A percentile compares a stretch with the other conserved stretches of the same genome.
Evolutionary conservation across 2,329 filamentous ascomycete species (phyloP).

Genomic region (Lomentospora prolificans): DNA sequence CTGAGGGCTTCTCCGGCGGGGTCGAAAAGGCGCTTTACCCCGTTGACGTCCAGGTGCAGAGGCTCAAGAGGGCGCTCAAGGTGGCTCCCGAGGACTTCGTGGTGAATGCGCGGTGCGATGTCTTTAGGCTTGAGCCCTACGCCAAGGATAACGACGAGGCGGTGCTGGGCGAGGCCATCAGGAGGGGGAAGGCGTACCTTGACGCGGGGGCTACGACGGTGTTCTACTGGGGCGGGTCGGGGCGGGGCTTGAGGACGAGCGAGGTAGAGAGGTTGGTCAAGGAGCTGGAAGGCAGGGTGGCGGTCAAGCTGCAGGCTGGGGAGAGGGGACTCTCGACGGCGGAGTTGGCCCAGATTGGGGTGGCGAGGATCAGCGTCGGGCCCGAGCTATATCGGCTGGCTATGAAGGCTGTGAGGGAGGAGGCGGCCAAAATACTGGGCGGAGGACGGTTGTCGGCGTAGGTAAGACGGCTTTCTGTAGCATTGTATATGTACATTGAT

Average conservation of each 20-base stretch:
- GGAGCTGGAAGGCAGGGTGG: slow-evolving; percentile 38
- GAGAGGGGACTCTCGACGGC: slow-evolving; percentile 29
- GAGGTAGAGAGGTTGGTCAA: slow-evolving; percentile 37
- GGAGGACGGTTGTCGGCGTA: slow-evolving; percentile 12
- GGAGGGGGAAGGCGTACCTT: slow-evolving; percentile 45
- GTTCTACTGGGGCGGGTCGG: slow-evolving; percentile 50
- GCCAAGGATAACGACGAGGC: slow-evolving; percentile 20
- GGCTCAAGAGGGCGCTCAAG: slow-evolving; percentile 32
- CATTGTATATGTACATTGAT: neutral
- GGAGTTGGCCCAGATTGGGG: slow-evolving; percentile 37
- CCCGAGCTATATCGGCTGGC: slow-evolving; percentile 33
- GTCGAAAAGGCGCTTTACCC: slow-evolving; percentile 22
- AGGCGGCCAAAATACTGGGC: slow-evolving; percentile 21
- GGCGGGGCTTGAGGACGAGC: slow-evolving; percentile 29
- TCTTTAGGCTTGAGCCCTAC: slow-evolving; percentile 27
- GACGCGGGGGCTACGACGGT: slow-evolving; percentile 47
- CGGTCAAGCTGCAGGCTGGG: slow-evolving; percentile 31
- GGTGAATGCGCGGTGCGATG: slow-evolving; percentile 49
- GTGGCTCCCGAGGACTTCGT: slow-evolving; percentile 41
- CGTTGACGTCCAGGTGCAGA: slow-evolving; percentile 34
- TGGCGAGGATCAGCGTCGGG: slow-evolving; percentile 46
- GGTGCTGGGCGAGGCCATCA: slow-evolving; percentile 36
- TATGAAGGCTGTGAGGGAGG: slow-evolving; percentile 25
- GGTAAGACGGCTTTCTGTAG: neutral
- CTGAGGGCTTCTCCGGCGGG: slow-evolving; percentile 23